Percentiles rank a stretch among this genome's conserved stretches.
These are phyloP conservation scores for Draba incana DNA, from an alignment of 345 rosid species.

Conservation along the genomic window DNA sequence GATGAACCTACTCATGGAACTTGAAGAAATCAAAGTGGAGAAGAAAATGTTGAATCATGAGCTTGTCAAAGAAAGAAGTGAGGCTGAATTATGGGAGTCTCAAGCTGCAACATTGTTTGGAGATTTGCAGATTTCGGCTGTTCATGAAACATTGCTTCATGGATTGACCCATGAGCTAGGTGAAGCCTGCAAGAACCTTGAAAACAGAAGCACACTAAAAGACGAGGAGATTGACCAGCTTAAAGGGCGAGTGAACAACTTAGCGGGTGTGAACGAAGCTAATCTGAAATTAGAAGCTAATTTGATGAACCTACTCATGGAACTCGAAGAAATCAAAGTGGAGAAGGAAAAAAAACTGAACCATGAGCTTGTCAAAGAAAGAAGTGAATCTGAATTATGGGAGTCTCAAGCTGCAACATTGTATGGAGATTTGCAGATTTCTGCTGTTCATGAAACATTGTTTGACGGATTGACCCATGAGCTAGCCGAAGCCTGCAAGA, in stretches of 20 bases:
- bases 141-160: constrained; percentile 60
- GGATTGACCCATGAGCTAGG: constrained; percentile 61
- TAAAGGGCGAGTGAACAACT: constrained; percentile 55
- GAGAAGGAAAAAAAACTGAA: constrained; percentile 56
- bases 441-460: constrained; percentile 55
- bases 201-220: constrained; percentile 44
- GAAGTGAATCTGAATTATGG: constrained; percentile 55
- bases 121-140: constrained; percentile 56
- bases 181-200: constrained; percentile 51
- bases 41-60: constrained; percentile 58
- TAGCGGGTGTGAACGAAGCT: constrained; percentile 63
- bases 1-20: constrained; percentile 47
- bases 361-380: constrained; percentile 52
- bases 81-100: constrained; percentile 61
- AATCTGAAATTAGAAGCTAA: constrained; percentile 56
- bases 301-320: constrained; percentile 48
- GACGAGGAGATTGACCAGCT: constrained; percentile 57
- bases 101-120: constrained; percentile 56
- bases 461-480: constrained; percentile 63
- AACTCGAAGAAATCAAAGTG: constrained; percentile 51
- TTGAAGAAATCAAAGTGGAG: constrained; percentile 50
- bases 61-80: constrained; percentile 50
- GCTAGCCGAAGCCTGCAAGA: constrained; percentile 51
- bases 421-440: constrained; percentile 61
- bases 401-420: constrained; percentile 58